These are phyloP conservation scores for Aureobasidium lini DNA, from an alignment of 2,329 filamentous ascomycete genomes.

Conservation along the genomic window DNA sequence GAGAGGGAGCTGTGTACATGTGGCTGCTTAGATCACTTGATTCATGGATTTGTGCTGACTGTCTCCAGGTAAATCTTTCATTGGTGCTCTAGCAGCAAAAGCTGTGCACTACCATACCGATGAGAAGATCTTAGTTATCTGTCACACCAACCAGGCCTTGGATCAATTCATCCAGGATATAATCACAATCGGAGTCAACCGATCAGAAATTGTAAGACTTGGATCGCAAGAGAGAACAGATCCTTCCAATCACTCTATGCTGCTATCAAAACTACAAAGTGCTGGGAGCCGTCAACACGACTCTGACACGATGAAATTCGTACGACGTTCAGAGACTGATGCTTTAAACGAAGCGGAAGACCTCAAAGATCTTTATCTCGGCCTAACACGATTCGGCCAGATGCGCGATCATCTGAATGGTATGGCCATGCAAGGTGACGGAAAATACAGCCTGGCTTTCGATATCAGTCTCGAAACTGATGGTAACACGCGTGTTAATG, in stretches of 20 bases:
- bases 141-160: conserved; percentile 46
- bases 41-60: not conserved
- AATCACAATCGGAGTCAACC: not conserved
- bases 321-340: not conserved
- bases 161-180: conserved; percentile 55
- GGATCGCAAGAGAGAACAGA: not conserved
- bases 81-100: conserved; percentile 51
- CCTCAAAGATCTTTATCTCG: not conserved
- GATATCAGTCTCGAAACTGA: not conserved
- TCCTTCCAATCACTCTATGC: not conserved
- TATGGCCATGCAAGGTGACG: not conserved
- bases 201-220: not conserved
- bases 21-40: conserved; percentile 26
- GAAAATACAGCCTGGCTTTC: not conserved
- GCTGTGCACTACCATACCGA: conserved; percentile 42
- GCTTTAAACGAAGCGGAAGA: not conserved
- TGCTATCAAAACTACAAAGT: not conserved
- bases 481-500: not conserved
- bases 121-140: conserved; percentile 35
- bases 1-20: too few species aligned
- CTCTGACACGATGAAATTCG: not conserved
- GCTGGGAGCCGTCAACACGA: not conserved
- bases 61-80: conserved; percentile 22
- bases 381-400: not conserved
- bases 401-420: not conserved